Base-by-base conservation (phyloP, 73 alveolate species). In the Loxodes magnus region DNA sequence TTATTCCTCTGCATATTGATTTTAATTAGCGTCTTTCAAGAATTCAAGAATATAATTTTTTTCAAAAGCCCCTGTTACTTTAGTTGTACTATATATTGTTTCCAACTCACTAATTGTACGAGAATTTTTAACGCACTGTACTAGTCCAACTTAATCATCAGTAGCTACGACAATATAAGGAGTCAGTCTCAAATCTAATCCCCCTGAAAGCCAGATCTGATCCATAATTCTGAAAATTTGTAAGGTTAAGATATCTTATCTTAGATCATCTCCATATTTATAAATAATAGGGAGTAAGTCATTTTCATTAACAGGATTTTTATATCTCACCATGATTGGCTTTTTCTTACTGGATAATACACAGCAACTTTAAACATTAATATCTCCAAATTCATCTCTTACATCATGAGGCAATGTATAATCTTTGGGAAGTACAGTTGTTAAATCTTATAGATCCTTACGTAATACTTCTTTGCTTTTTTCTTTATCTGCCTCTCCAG, bases 81-180 rank as follows among this genome's bases (percentile, higher is more conserved):
- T 72, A 35, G n/a, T n/a, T n/a, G n/a, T 17, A 17, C 77, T 69
- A 21, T 19, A 34, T 3, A 9, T 36, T 35, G 53, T 60, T 9
- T 68, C 75, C 12, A 75, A 61, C 33, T 51, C 48, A 7, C 76
- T 64, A 4, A 61, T 35, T 14, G 56, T 58, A 14, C 38, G 74
- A 4, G 89, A 42, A 28, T 85, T 51, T 26, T 71, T 83, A 3
- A 90, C 99, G 38, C 87, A 91, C 60, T 94, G 96, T 44, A 94
- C 80, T 70, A 71, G 80, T n/a, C 99, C 99, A 43, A 79, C 78
- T 57, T 91, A 43, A 58, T 78, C 90, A 26, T 91, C 96, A 28
- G 93, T 87, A 29, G 95, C 94, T 19, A 93, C 60, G n/a, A 93
- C 98, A 36, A 71, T 76, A 71, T 93, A 93, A 29, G 95, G 92